Conservation (phyloP, 2,329 filamentous ascomycete genomes). For the Aciculosporium take region DNA sequence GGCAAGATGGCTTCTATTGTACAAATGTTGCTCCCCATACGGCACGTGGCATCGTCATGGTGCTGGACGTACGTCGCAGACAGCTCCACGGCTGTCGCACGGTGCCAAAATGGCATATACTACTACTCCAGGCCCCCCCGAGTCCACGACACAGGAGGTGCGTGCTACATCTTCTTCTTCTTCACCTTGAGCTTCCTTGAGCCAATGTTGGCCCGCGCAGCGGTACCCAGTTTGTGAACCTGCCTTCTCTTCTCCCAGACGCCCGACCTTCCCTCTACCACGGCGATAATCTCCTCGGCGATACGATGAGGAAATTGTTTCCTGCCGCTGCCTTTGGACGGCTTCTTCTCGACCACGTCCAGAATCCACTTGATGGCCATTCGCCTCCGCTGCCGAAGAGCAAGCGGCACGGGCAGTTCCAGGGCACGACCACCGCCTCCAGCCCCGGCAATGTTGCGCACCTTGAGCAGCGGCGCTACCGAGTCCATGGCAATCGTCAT, state of each 20-base stretch:
- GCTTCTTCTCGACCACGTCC: constrained; percentile 65
- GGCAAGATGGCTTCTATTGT: not conserved
- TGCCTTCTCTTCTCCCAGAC: constrained; percentile 72
- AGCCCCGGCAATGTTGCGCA: constrained; percentile 60
- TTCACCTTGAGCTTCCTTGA: constrained; percentile 23
- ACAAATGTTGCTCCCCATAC: not conserved
- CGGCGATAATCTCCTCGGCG: constrained; percentile 72
- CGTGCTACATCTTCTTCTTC: too few species aligned
- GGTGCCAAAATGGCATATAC: not conserved
- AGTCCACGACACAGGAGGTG: too few species aligned
- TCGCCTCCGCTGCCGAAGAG: constrained; percentile 59
- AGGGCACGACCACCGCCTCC: constrained; percentile 77
- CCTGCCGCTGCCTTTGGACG: constrained; percentile 55
- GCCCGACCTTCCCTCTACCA: constrained; percentile 70
- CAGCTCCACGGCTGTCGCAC: not conserved
- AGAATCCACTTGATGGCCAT: constrained; percentile 81
- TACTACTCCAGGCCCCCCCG: too few species aligned
- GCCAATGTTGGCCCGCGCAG: constrained; percentile 58
- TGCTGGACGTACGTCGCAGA: not conserved
- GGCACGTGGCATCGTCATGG: not conserved
- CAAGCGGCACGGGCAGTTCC: constrained; percentile 68
- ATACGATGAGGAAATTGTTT: constrained; percentile 63
- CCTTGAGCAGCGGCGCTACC: constrained; percentile 73
- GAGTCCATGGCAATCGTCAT: constrained; percentile 85
- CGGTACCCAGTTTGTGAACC: constrained; percentile 70